A percentile compares a stretch with the other conserved stretches of the same genome.
These are phyloP conservation scores for Fusarium brevicatenulatum DNA, from an alignment of 2,329 filamentous ascomycete species.

Conservation along the genomic window DNA sequence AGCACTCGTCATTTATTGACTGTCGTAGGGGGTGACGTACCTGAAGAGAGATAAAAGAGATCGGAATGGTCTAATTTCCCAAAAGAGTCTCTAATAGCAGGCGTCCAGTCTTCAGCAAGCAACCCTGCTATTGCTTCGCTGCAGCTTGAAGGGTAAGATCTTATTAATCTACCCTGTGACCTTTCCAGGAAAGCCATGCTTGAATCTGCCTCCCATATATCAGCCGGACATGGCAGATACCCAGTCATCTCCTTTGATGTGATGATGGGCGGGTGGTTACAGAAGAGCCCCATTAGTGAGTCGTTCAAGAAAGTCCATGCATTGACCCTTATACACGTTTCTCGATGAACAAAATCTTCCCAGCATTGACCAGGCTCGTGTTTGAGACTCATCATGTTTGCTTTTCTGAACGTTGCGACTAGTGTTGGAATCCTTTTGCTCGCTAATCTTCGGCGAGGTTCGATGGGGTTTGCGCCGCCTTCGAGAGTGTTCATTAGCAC, in stretches of 20 bases:
- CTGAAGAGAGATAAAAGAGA: background rate
- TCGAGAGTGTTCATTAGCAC: slow-evolving; percentile 15
- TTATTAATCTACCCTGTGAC: accelerated
- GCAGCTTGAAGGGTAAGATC: background rate
- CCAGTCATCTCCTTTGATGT: slow-evolving; percentile 27
- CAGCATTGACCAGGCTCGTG: background rate
- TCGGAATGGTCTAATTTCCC: background rate
- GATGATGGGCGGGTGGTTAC: slow-evolving; percentile 19
- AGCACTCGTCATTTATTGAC: background rate
- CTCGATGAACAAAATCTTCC: slow-evolving; percentile 12
- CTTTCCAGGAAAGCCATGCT: background rate
- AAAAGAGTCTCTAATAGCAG: background rate
- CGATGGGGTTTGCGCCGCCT: background rate
- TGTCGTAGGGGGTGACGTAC: background rate
- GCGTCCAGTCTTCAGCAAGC: slow-evolving; percentile 9
- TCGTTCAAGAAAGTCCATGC: slow-evolving; percentile 28
- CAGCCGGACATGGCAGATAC: slow-evolving; percentile 14
- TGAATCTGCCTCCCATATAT: slow-evolving; percentile 26
- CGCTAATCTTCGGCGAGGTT: slow-evolving; percentile 7
- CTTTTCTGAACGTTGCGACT: slow-evolving; percentile 4
- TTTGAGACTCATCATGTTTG: background rate
- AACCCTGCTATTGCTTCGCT: background rate
- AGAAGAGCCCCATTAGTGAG: slow-evolving; percentile 8
- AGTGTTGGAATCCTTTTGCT: slow-evolving; percentile 14
- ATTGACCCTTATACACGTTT: slow-evolving; percentile 31